phyloP scores from a whole-genome alignment of 1,139 yeast species.

The Geotrichum macrosporum region DNA sequence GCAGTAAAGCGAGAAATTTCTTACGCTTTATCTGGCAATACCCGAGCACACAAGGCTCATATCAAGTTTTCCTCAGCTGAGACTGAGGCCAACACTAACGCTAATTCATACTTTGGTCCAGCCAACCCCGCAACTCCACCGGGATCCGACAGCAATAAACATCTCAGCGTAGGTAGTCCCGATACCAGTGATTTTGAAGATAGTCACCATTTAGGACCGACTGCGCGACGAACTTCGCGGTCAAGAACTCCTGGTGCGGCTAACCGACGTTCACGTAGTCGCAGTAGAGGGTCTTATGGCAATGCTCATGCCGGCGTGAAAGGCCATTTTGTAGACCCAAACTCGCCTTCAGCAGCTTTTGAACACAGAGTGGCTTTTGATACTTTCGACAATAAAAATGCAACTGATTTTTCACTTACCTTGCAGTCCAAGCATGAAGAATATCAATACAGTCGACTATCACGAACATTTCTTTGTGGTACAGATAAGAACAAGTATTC shows the following conservation, averaged over 20 bases:
- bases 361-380: constrained; percentile 50
- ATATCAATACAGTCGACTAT: constrained; percentile 51
- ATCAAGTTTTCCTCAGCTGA: constrained; percentile 18
- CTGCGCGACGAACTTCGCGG: neutral
- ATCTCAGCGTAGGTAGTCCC: constrained; percentile 3
- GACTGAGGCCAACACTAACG: constrained; percentile 19
- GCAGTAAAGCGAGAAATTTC: constrained; percentile 1
- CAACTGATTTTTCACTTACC: constrained; percentile 44
- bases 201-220: too few species aligned
- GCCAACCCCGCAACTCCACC: constrained; percentile 9
- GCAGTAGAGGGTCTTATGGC: constrained; percentile 6
- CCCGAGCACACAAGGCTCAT: constrained; percentile 8
- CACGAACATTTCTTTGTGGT: constrained; percentile 60
- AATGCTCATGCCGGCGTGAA: neutral
- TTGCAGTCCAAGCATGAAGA: constrained; percentile 54
- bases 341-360: constrained; percentile 22
- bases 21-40: neutral
- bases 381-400: constrained; percentile 45
- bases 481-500: constrained; percentile 56
- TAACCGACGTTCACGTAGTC: constrained; percentile 7
- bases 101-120: constrained; percentile 18
- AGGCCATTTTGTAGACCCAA: constrained; percentile 12
- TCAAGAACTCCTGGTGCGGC: neutral
- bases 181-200: constrained; percentile 16
- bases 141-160: neutral